phyloP scores from a whole-genome alignment of 2,329 filamentous ascomycete genomes.

The Phaeosphaeriaceae sp. region DNA sequence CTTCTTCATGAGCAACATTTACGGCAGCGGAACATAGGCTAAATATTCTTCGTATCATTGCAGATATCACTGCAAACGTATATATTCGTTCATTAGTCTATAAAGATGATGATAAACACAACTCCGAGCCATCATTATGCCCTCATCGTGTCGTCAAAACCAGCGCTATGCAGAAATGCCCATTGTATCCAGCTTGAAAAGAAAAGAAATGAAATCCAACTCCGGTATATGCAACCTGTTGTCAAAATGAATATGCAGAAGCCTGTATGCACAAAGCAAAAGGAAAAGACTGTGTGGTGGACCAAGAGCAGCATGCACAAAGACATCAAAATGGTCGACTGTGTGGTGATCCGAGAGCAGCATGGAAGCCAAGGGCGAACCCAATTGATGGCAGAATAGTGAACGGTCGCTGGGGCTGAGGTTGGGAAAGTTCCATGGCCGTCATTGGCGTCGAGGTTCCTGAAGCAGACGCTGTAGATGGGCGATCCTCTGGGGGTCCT shows the following conservation, averaged over 20 bases:
- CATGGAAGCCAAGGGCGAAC: not conserved
- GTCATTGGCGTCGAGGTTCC: slow-evolving; percentile 28
- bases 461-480: slow-evolving; percentile 23
- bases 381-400: not conserved
- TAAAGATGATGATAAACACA: not conserved
- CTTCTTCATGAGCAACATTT: too few relatives aligned
- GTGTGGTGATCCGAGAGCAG: slow-evolving; percentile 14
- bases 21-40: not conserved
- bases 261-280: slow-evolving; percentile 7
- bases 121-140: slow-evolving; percentile 2
- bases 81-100: slow-evolving; percentile 2
- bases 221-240: not conserved
- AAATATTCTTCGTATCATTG: not conserved
- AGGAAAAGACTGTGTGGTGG: slow-evolving; percentile 12
- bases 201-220: not conserved
- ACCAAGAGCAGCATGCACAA: slow-evolving; percentile 8
- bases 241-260: not conserved
- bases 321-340: slow-evolving; percentile 16
- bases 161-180: slow-evolving; percentile 9
- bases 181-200: not conserved
- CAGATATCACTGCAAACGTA: not conserved
- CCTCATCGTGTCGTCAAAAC: slow-evolving; percentile 3
- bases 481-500: slow-evolving; percentile 12
- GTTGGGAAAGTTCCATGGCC: slow-evolving; percentile 14
- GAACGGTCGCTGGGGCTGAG: slow-evolving; percentile 6